Conservation (phyloP, 2,329 filamentous ascomycete species). For the Neonectria faginata region DNA sequence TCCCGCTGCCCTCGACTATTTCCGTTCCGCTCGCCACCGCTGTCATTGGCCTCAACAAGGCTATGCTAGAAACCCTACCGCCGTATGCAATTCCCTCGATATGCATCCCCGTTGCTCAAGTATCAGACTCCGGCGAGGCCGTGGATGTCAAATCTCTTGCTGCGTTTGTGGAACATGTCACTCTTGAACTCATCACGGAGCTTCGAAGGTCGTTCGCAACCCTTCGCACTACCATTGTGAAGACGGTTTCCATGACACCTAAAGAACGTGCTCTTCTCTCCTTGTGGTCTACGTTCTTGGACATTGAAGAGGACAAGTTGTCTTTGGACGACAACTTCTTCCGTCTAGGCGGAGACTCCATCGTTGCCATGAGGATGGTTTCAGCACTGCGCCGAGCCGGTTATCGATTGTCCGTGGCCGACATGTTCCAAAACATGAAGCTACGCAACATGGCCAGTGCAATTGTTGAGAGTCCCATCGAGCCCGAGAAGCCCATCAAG, state of each 20-base stretch:
- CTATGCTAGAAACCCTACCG: slow-evolving; percentile 41
- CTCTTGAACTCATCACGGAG: slow-evolving; percentile 31
- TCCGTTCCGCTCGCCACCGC: slow-evolving; percentile 38
- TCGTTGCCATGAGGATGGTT: slow-evolving; percentile 45
- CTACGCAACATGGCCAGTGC: slow-evolving; percentile 41
- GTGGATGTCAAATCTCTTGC: slow-evolving; percentile 24
- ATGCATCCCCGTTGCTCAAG: slow-evolving; percentile 31
- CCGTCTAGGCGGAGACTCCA: slow-evolving; percentile 44
- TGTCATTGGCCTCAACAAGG: slow-evolving; percentile 42
- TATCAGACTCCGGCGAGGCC: background rate
- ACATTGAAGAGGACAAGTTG: slow-evolving; percentile 38
- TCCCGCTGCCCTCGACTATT: slow-evolving; percentile 31
- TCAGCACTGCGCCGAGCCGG: slow-evolving; percentile 41
- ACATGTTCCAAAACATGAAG: slow-evolving; percentile 47
- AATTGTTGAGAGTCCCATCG: slow-evolving; percentile 22
- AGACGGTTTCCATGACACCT: slow-evolving; percentile 34
- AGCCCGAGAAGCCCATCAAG: slow-evolving; percentile 20
- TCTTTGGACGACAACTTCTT: slow-evolving; percentile 46
- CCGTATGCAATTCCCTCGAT: slow-evolving; percentile 44
- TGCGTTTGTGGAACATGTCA: slow-evolving; percentile 14
- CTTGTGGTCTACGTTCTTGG: slow-evolving; percentile 40
- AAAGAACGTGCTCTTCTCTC: slow-evolving; percentile 37
- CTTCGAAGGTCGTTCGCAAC: slow-evolving; percentile 32
- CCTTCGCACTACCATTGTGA: slow-evolving; percentile 32
- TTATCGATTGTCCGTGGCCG: slow-evolving; percentile 42